A percentile compares a stretch with the other conserved stretches of the same genome.
Evolutionary conservation across 352 stramenopile species (phyloP).

Genomic region (Phytophthora chlamydospora): DNA sequence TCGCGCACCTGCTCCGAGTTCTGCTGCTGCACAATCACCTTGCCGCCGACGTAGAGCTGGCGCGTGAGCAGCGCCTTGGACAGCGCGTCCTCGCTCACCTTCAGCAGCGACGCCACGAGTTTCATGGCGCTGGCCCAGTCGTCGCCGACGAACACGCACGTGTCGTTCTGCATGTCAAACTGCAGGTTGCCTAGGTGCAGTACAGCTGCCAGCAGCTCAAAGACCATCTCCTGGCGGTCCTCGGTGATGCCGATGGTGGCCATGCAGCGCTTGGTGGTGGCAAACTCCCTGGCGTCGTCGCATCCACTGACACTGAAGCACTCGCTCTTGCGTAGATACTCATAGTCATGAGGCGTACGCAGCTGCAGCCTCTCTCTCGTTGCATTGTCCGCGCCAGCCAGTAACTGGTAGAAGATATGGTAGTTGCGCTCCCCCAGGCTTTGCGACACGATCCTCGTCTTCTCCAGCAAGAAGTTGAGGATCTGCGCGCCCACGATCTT

Average conservation of each 20-base stretch:
- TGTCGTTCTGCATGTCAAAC: conserved; percentile 86
- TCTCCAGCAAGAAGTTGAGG: conserved; percentile 92
- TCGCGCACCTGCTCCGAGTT: conserved; percentile 88
- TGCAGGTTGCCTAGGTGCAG: conserved; percentile 89
- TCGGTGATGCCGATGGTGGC: conserved; percentile 87
- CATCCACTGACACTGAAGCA: conserved; percentile 82
- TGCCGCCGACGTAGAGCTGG: conserved; percentile 88
- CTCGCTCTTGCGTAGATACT: conserved; percentile 89
- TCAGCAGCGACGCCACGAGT: conserved; percentile 75
- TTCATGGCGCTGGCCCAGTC: conserved; percentile 52
- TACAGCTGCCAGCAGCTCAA: conserved; percentile 87
- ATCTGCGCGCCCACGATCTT: conserved; percentile 92
- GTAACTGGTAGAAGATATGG: conserved; percentile 97
- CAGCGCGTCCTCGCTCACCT: conserved; percentile 79
- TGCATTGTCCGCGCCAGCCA: conserved; percentile 79
- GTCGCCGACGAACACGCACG: conserved; percentile 62
- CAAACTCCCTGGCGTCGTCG: conserved; percentile 86
- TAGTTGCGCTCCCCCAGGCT: conserved; percentile 95
- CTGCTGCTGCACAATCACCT: conserved; percentile 91
- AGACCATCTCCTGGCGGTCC: conserved; percentile 83
- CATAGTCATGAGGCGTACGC: conserved; percentile 80
- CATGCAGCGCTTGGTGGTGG: conserved; percentile 85
- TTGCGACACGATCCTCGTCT: conserved; percentile 90
- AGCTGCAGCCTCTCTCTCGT: conserved; percentile 73
- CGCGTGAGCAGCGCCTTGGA: conserved; percentile 79